These are phyloP conservation scores for Mucor racemosus DNA, from an alignment of 371 early-diverging fungal species.

Conservation along the genomic window DNA sequence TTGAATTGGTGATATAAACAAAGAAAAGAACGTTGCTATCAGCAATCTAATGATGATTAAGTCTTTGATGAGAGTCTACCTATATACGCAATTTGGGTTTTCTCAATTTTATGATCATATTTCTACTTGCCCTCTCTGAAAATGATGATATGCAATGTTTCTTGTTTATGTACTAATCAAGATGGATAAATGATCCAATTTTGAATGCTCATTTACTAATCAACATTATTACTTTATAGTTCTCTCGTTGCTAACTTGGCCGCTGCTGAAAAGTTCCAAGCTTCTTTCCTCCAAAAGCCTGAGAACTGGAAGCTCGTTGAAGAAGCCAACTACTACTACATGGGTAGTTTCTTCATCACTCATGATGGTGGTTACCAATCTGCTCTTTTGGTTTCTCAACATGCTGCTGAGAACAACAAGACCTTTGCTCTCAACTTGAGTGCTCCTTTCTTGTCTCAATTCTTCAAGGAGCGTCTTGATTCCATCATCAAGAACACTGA, in stretches of 20 bases:
- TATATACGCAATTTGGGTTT: slow-evolving; percentile 9
- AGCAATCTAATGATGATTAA: slow-evolving; percentile 7
- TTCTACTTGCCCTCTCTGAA: slow-evolving; percentile 12
- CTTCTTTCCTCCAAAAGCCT: slow-evolving; percentile 72
- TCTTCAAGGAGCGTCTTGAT: slow-evolving; percentile 86
- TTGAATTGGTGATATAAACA: background rate
- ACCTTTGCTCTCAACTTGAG: slow-evolving; percentile 90
- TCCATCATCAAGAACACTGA: slow-evolving; percentile 84
- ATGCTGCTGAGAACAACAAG: slow-evolving; percentile 78
- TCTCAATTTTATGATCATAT: slow-evolving; percentile 9
- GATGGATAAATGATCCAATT: too few species aligned
- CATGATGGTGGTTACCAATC: slow-evolving; percentile 70
- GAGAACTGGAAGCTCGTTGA: slow-evolving; percentile 89
- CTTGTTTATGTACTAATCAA: background rate
- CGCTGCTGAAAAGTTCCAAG: slow-evolving; percentile 90
- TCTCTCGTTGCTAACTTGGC: slow-evolving; percentile 91
- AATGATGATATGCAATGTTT: background rate
- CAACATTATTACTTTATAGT: slow-evolving; percentile 25
- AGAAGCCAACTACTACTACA: slow-evolving; percentile 87
- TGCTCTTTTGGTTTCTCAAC: slow-evolving; percentile 83
- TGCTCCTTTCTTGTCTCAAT: slow-evolving; percentile 94
- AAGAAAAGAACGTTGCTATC: background rate
- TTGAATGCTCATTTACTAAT: background rate
- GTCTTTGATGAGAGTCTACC: slow-evolving; percentile 15
- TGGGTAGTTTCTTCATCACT: slow-evolving; percentile 93